Evolutionary conservation across 257 asterid genomes (phyloP).

Genomic region (Fraxinus pennsylvanica): DNA sequence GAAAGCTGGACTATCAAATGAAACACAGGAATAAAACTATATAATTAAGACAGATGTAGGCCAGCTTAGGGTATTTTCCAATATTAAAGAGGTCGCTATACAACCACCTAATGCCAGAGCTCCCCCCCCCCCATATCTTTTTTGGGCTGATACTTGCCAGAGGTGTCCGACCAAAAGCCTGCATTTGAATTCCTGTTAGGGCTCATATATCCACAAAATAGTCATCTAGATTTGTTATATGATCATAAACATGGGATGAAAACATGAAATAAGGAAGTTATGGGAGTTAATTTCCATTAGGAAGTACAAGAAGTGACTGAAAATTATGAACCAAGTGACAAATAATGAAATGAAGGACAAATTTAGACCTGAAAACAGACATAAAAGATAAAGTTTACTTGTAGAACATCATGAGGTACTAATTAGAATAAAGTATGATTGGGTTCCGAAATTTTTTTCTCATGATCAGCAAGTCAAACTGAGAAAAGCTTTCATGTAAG

Average conservation of each 20-base stretch:
- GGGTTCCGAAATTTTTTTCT: neutral
- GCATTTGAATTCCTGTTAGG: conserved; percentile 34
- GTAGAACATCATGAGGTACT: neutral
- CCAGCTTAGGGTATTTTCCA: conserved; percentile 73
- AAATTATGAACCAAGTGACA: conserved; percentile 1
- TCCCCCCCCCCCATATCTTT: conserved; percentile 99
- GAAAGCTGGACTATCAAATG: neutral
- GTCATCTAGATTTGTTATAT: conserved; percentile 4
- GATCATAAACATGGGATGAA: neutral
- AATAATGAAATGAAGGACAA: neutral
- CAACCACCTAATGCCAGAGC: conserved; percentile 82
- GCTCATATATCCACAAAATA: conserved; percentile 19
- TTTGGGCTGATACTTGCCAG: conserved; percentile 85
- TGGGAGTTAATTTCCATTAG: conserved; percentile 15
- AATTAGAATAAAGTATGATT: neutral
- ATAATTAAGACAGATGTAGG: conserved; percentile 68
- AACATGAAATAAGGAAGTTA: conserved; percentile 2
- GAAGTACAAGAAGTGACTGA: conserved; percentile 4
- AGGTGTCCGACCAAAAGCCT: conserved; percentile 96
- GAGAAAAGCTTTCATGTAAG: neutral
- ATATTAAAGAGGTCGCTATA: conserved; percentile 62
- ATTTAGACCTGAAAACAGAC: neutral
- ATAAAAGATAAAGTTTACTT: neutral
- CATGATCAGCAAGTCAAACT: neutral
- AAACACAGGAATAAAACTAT: neutral